Conservation (phyloP, 441 rosid species). For the Gossypium gossypioides region DNA sequence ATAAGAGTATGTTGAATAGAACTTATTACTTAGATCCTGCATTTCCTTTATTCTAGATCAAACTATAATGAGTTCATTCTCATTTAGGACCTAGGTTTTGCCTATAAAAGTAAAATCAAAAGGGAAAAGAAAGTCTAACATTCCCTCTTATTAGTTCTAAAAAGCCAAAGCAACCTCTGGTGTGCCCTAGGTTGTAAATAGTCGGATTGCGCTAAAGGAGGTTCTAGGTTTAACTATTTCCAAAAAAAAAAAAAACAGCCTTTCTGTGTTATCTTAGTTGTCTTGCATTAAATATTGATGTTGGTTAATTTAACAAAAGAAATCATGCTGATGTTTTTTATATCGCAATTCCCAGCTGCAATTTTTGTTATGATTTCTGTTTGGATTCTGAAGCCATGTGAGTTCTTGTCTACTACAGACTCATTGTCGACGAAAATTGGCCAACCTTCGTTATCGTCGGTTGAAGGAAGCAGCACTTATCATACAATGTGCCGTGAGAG, state of each 20-base stretch:
- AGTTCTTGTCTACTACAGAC: slow-evolving; percentile 41
- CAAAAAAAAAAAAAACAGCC: neutral
- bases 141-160: neutral
- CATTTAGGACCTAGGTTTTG: neutral
- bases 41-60: slow-evolving; percentile 1
- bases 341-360: neutral
- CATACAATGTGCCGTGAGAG: slow-evolving; percentile 74
- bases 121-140: neutral
- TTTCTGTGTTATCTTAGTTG: neutral
- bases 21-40: neutral
- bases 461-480: slow-evolving; percentile 53
- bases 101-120: neutral
- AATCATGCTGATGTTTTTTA: neutral
- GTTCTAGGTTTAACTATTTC: neutral
- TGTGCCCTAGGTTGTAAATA: neutral
- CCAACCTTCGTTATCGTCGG: slow-evolving; percentile 33
- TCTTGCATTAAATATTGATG: neutral
- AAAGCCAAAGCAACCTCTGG: neutral
- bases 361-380: neutral
- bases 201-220: neutral
- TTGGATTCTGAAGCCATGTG: neutral
- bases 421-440: slow-evolving; percentile 48
- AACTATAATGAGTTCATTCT: neutral
- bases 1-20: neutral
- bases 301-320: neutral